These are phyloP conservation scores for Talaromyces ruber DNA, from an alignment of 495 filamentous ascomycete species.

Conservation along the genomic window DNA sequence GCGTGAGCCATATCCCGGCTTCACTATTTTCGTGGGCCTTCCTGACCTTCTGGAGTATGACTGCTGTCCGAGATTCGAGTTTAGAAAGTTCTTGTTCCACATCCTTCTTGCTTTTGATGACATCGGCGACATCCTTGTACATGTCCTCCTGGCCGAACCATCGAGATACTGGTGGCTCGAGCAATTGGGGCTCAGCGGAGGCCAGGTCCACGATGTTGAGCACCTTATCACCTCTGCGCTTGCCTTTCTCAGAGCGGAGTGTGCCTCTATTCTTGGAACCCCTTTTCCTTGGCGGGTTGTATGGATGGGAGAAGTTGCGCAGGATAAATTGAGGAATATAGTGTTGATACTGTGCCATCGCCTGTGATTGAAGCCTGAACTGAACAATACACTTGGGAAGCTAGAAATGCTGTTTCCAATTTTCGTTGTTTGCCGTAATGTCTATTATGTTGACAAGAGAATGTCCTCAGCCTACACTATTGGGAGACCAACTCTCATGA, in stretches of 20 bases:
- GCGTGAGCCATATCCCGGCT: slow-evolving; percentile 21
- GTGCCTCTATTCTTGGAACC: not conserved
- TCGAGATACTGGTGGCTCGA: slow-evolving; percentile 16
- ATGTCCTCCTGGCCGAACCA: slow-evolving; percentile 33
- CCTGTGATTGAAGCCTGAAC: too few species aligned
- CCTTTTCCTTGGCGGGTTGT: slow-evolving; percentile 2
- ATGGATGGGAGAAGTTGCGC: slow-evolving; percentile 28
- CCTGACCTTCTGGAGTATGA: slow-evolving; percentile 22
- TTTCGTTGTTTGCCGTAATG: too few species aligned
- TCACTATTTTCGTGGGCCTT: slow-evolving; percentile 17
- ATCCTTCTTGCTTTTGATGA: slow-evolving; percentile 14
- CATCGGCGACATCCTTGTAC: slow-evolving; percentile 24
- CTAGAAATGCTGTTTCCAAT: too few species aligned
- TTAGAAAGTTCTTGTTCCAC: slow-evolving; percentile 27
- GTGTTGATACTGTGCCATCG: slow-evolving; percentile 26
- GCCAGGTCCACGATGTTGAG: slow-evolving; percentile 11
- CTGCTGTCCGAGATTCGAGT: slow-evolving; percentile 20
- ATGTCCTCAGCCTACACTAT: too few species aligned
- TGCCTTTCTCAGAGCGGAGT: not conserved
- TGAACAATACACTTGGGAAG: too few species aligned
- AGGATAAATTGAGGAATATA: slow-evolving; percentile 40
- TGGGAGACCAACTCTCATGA: too few species aligned
- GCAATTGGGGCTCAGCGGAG: not conserved
- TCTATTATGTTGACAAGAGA: too few species aligned
- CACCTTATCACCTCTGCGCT: not conserved